Evolutionary conservation across 2,329 filamentous ascomycete species (phyloP).

Genomic region (Aspergillus hortae): DNA sequence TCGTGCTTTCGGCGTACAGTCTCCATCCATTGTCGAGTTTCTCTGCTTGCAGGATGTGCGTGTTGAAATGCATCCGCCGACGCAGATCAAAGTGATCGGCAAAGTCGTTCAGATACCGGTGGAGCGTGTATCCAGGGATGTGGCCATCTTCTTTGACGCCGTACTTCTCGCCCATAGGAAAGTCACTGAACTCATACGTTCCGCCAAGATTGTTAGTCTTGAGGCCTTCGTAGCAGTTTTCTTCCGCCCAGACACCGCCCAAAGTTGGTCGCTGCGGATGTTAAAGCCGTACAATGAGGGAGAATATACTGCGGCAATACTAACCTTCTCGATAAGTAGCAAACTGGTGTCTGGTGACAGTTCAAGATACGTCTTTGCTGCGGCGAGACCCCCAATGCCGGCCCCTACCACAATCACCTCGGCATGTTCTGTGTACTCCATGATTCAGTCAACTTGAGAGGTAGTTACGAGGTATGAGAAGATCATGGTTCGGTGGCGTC

Average conservation of each 20-base stretch:
- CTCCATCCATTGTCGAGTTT: not conserved
- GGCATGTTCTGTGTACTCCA: not conserved
- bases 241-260: slow-evolving; percentile 7
- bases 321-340: not conserved
- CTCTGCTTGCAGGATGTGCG: not conserved
- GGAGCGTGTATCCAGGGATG: slow-evolving; percentile 47
- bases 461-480: not conserved
- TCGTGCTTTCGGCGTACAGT: not conserved
- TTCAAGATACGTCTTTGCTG: not conserved
- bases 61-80: not conserved
- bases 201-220: slow-evolving; percentile 12
- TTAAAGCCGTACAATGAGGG: not conserved
- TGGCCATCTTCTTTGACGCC: slow-evolving; percentile 46
- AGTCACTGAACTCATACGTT: slow-evolving; percentile 11
- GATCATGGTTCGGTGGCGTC: not conserved
- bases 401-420: not conserved
- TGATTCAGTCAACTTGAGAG: not conserved
- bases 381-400: not conserved
- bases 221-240: slow-evolving; percentile 10
- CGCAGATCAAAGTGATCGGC: slow-evolving; percentile 37
- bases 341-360: not conserved
- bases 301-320: not conserved
- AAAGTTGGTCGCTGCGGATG: not conserved
- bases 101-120: slow-evolving; percentile 48
- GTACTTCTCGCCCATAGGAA: slow-evolving; percentile 8